These are phyloP conservation scores for Platanthera zijinensis DNA, from an alignment of 106 monocot species.

Conservation along the genomic window DNA sequence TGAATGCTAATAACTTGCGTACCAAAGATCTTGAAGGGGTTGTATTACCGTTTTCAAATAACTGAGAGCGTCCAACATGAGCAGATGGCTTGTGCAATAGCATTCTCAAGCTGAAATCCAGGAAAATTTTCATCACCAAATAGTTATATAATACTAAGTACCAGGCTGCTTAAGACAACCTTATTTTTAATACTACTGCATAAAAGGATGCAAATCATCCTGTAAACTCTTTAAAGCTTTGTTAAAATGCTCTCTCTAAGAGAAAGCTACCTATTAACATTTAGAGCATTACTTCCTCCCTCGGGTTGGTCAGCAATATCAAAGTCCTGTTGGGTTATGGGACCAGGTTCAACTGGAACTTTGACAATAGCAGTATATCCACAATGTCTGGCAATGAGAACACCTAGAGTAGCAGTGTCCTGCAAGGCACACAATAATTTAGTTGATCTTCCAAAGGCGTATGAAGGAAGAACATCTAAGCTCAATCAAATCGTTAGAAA, in stretches of 20 bases:
- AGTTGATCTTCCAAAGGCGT: not conserved
- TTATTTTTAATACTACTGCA: not conserved
- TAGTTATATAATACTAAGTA: not conserved
- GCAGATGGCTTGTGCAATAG: constrained; percentile 46
- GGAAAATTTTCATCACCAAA: constrained; percentile 6
- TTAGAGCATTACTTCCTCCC: constrained; percentile 81
- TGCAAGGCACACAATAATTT: constrained; percentile 24
- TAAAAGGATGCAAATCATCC: not conserved
- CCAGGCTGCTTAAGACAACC: not conserved
- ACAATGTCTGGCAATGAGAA: constrained; percentile 73
- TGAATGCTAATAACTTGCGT: constrained; percentile 40
- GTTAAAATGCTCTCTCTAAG: not conserved
- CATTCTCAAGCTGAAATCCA: constrained; percentile 66
- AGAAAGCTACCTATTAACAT: constrained; percentile 65
- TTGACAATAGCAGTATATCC: constrained; percentile 79
- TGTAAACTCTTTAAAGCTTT: not conserved
- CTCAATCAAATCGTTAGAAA: no score
- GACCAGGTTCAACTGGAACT: constrained; percentile 41
- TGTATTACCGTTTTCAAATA: constrained; percentile 34
- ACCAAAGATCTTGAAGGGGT: constrained; percentile 20
- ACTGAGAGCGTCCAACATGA: constrained; percentile 22
- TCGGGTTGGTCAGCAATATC: constrained; percentile 80
- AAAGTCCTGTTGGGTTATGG: constrained; percentile 32
- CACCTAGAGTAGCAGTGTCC: constrained; percentile 87
- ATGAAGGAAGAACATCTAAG: not conserved